These are phyloP conservation scores for Pachyrhizus erosus DNA, from an alignment of 306 rosid species.

Conservation along the genomic window DNA sequence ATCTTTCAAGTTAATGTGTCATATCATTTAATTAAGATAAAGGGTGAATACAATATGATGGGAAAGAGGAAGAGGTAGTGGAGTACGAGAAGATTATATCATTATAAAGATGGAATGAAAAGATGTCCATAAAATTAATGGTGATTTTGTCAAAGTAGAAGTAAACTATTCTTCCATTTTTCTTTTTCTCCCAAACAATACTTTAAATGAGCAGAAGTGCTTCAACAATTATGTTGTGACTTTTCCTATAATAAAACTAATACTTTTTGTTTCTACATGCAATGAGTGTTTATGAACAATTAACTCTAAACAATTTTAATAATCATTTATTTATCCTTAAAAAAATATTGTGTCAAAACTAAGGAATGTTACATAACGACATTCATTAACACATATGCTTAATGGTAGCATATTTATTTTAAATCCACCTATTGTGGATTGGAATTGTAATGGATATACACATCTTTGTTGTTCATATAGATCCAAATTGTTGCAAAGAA, in stretches of 20 bases:
- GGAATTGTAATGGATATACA: constrained; percentile 37
- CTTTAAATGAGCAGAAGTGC: neutral
- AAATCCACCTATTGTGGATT: neutral
- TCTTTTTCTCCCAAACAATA: neutral
- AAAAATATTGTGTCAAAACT: neutral
- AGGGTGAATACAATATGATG: neutral
- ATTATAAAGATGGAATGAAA: neutral
- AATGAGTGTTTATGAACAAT: neutral
- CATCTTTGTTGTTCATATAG: constrained; percentile 50
- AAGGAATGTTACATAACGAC: neutral
- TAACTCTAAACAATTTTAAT: neutral
- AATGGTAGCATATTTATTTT: constrained; percentile 18
- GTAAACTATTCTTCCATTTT: neutral
- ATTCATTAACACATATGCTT: neutral
- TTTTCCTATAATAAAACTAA: neutral
- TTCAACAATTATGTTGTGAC: neutral
- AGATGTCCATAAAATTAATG: neutral
- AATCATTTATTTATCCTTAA: neutral
- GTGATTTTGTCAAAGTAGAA: neutral
- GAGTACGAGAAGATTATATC: neutral
- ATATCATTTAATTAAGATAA: neutral
- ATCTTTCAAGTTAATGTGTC: neutral
- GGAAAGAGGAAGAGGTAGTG: neutral
- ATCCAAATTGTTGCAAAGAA: constrained; percentile 87
- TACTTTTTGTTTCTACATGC: neutral